phyloP scores from a whole-genome alignment of 1,284 basidiomycete species.

The Jaminaea rosea region DNA sequence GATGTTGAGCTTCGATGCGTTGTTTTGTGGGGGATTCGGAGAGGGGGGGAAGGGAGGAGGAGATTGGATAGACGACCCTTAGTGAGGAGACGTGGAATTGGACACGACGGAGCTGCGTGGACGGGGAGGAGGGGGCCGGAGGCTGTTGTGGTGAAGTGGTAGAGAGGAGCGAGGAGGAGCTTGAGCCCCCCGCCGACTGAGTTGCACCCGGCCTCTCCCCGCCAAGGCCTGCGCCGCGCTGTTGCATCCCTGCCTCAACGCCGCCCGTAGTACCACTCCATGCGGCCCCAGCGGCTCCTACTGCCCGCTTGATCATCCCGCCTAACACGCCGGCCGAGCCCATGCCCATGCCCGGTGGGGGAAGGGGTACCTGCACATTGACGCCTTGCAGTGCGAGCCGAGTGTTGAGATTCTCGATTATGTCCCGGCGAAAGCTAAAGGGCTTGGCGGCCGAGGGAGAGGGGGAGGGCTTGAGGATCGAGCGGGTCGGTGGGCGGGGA shows the following conservation, averaged over 20 bases:
- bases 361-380: constrained; percentile 37
- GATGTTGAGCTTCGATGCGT: constrained; percentile 37
- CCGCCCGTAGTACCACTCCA: neutral
- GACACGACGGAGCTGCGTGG: constrained; percentile 30
- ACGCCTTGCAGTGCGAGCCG: constrained; percentile 43
- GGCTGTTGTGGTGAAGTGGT: constrained; percentile 1
- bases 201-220: neutral
- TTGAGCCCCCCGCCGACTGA: neutral
- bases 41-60: constrained; percentile 27
- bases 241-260: no score
- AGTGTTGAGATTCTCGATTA: constrained; percentile 37
- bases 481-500: no score
- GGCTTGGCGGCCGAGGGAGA: constrained; percentile 25
- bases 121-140: constrained; percentile 4
- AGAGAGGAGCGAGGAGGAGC: neutral
- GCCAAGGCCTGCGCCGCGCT: neutral
- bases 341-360: constrained; percentile 19
- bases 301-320: constrained; percentile 32
- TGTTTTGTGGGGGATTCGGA: constrained; percentile 35
- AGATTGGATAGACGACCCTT: constrained; percentile 43
- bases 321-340: constrained; percentile 28
- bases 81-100: constrained; percentile 40
- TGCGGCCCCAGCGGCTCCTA: constrained; percentile 24
- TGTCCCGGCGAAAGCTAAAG: constrained; percentile 37
- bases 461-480: constrained; percentile 35